Percentiles rank a stretch among this genome's conserved stretches.
These are phyloP conservation scores for Dictyostelium brefeldianum DNA, from an alignment of 78 protist species.

Conservation along the genomic window DNA sequence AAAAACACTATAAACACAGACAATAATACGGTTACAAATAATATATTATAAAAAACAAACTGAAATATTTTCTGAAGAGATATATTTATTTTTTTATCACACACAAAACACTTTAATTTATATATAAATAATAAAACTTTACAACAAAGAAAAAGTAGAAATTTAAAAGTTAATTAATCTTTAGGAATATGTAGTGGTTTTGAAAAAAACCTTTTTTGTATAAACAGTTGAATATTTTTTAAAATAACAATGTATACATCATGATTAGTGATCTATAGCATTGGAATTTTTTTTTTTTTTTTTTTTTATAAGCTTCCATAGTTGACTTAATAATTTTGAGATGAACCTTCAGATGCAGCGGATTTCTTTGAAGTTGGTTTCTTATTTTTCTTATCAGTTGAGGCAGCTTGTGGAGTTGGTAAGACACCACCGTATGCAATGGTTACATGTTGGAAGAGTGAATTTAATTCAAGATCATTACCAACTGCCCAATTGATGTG, in stretches of 20 bases:
- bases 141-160: too few relatives aligned
- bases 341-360: slow-evolving; percentile 27
- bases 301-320: slow-evolving; percentile 13
- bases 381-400: slow-evolving; percentile 55
- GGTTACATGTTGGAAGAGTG: slow-evolving; percentile 92
- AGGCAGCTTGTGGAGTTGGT: slow-evolving; percentile 87
- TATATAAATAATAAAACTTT: too few relatives aligned
- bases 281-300: neutral
- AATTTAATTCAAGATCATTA: slow-evolving; percentile 98
- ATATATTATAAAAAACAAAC: too few relatives aligned
- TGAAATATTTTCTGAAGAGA: too few relatives aligned
- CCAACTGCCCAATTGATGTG: slow-evolving; percentile 96
- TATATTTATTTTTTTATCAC: too few relatives aligned
- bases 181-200: slow-evolving; percentile 47
- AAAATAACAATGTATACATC: neutral
- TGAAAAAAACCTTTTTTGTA: slow-evolving; percentile 77
- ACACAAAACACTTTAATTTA: too few relatives aligned
- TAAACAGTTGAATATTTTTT: neutral
- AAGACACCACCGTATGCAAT: slow-evolving; percentile 98
- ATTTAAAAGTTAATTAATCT: too few relatives aligned
- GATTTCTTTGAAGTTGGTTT: slow-evolving; percentile 24
- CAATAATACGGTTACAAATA: too few relatives aligned
- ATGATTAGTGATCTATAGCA: neutral
- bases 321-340: slow-evolving; percentile 52
- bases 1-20: too few relatives aligned